These are phyloP conservation scores for Emergomyces orientalis DNA, from an alignment of 2,329 filamentous ascomycete genomes.

Conservation along the genomic window DNA sequence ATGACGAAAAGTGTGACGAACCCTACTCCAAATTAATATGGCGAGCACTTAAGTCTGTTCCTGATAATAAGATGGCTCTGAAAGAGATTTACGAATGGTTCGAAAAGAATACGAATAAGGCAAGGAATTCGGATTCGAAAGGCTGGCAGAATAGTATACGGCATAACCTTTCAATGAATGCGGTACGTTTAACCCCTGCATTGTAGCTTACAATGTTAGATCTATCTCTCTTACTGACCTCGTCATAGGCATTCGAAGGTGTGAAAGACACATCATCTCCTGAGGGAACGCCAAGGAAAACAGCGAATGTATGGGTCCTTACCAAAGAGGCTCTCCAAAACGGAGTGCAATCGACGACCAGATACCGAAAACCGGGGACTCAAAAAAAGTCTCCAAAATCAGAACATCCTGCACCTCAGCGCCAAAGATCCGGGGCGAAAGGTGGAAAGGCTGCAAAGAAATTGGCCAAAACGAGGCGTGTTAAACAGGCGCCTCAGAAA, in stretches of 20 bases:
- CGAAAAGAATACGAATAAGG: constrained; percentile 67
- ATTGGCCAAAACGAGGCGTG: constrained; percentile 26
- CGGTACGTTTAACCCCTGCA: constrained; percentile 47
- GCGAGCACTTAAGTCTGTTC: constrained; percentile 59
- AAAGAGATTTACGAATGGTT: constrained; percentile 92
- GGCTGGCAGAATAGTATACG: constrained; percentile 96
- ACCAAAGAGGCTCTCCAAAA: constrained; percentile 57
- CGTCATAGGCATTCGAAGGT: constrained; percentile 28
- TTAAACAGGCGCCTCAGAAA: constrained; percentile 19
- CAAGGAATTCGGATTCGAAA: constrained; percentile 48
- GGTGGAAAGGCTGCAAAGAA: constrained; percentile 33
- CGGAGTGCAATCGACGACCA: constrained; percentile 78
- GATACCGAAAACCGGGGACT: constrained; percentile 52
- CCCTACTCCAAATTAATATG: constrained; percentile 80
- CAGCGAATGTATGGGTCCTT: constrained; percentile 70
- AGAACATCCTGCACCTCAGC: constrained; percentile 31
- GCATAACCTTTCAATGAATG: constrained; percentile 94
- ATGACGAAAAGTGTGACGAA: constrained; percentile 13
- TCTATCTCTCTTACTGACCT: constrained; percentile 10
- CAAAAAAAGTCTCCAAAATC: constrained; percentile 32
- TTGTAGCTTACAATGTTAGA: constrained; percentile 10
- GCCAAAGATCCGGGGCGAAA: constrained; percentile 35
- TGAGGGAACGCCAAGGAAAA: constrained; percentile 49
- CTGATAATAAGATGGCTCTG: constrained; percentile 62
- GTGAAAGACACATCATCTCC: constrained; percentile 21